These are phyloP conservation scores for Xylariaceae sp. DNA, from an alignment of 2,329 filamentous ascomycete species.

Conservation along the genomic window DNA sequence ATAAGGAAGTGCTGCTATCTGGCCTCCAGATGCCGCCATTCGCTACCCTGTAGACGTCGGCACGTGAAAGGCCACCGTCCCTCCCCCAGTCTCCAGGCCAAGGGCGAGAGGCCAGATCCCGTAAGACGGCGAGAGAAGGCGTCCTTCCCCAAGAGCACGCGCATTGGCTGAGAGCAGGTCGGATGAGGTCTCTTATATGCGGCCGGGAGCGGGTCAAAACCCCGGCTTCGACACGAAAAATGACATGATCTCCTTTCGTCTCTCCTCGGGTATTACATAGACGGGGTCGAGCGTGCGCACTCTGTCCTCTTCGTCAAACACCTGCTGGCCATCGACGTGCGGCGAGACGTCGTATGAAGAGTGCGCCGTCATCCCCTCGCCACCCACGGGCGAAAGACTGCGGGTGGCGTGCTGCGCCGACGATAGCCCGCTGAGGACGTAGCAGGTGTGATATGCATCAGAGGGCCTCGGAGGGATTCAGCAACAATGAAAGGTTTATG, in stretches of 20 bases:
- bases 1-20: too few species aligned
- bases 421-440: constrained; percentile 80
- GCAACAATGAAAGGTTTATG: too few species aligned
- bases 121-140: constrained; percentile 11
- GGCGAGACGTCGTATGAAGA: constrained; percentile 35
- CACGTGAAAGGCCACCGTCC: constrained; percentile 13
- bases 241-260: constrained; percentile 54
- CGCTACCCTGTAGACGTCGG: constrained; percentile 4
- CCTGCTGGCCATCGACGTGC: constrained; percentile 46
- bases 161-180: constrained; percentile 24
- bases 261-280: constrained; percentile 70
- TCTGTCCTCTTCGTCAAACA: constrained; percentile 65
- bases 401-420: constrained; percentile 61
- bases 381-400: constrained; percentile 25
- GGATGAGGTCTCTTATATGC: constrained; percentile 25
- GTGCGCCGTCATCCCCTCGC: constrained; percentile 34
- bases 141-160: constrained; percentile 14
- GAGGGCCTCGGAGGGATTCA: constrained; percentile 46
- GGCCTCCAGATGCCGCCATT: constrained; percentile 8
- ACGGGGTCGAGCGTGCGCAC: constrained; percentile 71
- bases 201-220: constrained; percentile 38
- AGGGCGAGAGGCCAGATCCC: too few species aligned
- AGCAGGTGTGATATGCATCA: constrained; percentile 90
- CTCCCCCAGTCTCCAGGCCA: too few species aligned
- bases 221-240: constrained; percentile 56